Conservation (phyloP, 2,329 filamentous ascomycete genomes). For the Claviceps capensis region DNA sequence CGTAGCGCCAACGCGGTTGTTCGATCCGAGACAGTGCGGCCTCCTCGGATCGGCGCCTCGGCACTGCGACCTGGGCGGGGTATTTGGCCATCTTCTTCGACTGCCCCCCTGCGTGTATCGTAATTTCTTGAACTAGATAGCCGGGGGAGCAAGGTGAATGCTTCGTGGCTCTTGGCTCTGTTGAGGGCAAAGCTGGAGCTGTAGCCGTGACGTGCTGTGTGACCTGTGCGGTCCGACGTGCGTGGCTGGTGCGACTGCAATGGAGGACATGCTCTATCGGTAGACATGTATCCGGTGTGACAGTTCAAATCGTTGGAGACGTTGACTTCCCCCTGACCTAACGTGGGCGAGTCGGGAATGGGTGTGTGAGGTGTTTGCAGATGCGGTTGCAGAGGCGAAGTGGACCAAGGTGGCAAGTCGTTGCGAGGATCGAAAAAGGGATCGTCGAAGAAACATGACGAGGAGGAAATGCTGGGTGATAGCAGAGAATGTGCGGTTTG, state of each 20-base stretch:
- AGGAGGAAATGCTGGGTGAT: neutral
- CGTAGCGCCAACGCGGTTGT: conserved; percentile 1
- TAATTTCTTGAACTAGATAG: neutral
- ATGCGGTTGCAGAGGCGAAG: neutral
- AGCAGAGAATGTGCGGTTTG: neutral
- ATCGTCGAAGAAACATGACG: neutral
- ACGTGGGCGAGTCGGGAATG: conserved; percentile 4
- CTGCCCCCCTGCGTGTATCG: neutral
- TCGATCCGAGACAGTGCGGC: neutral
- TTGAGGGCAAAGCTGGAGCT: conserved; percentile 12
- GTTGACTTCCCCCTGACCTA: conserved; percentile 1
- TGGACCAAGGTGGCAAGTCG: neutral
- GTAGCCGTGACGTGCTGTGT: neutral
- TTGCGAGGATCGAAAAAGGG: neutral
- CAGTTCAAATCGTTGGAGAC: neutral
- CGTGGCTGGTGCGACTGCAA: neutral
- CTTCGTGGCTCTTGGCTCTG: conserved; percentile 9
- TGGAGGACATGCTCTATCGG: neutral
- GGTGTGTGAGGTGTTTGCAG: neutral
- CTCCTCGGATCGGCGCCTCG: neutral
- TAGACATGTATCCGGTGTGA: neutral
- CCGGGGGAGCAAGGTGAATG: conserved; percentile 12
- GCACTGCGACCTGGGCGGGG: neutral
- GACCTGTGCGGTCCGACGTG: no score
- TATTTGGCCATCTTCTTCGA: neutral